Conservation (phyloP, 2,329 filamentous ascomycete genomes). For the Venturia effusa region DNA sequence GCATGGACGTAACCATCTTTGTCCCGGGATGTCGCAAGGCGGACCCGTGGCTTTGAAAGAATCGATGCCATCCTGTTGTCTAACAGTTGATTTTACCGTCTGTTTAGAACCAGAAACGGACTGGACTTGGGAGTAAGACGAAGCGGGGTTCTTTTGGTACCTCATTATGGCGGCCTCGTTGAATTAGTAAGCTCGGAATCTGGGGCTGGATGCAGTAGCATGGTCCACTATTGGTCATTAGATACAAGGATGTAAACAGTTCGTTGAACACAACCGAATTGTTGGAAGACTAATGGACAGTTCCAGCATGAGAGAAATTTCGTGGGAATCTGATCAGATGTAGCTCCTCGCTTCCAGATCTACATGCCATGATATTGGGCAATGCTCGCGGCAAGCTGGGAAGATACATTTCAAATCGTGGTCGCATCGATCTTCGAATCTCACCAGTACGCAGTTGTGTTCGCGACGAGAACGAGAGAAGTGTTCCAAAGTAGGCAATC, state of each 20-base stretch:
- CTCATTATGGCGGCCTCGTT: background rate
- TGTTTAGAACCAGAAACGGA: too few relatives aligned
- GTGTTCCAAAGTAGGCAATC: background rate
- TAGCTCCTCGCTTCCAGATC: too few relatives aligned
- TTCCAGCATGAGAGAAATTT: too few relatives aligned
- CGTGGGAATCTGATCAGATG: too few relatives aligned
- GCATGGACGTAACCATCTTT: conserved; percentile 82
- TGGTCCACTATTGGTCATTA: background rate
- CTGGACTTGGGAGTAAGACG: background rate
- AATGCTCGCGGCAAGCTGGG: background rate
- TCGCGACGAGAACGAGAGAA: background rate
- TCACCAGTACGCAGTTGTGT: background rate
- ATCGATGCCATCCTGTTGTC: too few relatives aligned
- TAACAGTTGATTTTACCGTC: too few relatives aligned
- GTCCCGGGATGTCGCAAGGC: conserved; percentile 41
- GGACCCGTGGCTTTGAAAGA: background rate
- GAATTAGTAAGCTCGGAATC: background rate
- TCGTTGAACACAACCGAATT: background rate
- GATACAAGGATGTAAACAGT: background rate
- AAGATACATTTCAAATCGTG: too few relatives aligned
- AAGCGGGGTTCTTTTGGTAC: background rate
- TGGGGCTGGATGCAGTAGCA: background rate
- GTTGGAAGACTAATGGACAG: too few relatives aligned
- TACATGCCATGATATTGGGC: background rate
- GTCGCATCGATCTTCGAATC: background rate